Evolutionary conservation across 2,329 filamentous ascomycete genomes (phyloP), one percentile per base, ranked within the genome.

Genomic region (Erysiphe pulchra): DNA sequence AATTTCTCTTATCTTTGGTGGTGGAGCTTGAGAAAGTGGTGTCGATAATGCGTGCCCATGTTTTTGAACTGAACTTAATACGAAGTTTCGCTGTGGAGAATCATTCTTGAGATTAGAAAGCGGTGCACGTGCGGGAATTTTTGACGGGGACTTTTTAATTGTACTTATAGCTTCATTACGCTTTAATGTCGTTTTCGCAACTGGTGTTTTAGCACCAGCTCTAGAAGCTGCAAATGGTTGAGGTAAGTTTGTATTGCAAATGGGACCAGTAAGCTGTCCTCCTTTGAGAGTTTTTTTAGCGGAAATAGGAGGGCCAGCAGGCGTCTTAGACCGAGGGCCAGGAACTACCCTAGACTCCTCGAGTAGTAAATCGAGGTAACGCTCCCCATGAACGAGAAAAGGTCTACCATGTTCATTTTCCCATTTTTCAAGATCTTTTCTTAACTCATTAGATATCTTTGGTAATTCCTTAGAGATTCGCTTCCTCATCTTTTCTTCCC

Each of bases 401-500:
- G 86, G 83, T 11, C 85, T 75, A 2, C 85, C 87, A 59, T 87
- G 94, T 57, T 95, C 90, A 45, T 92, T 80, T 59, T 98, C 90
- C 77, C 84, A 98, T 41, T 70, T 65, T 58, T 87, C 81, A 28
- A 98, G 69, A n/a, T 72, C 69, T 59, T 77, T 87, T 51, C 73
- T 73, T 48, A 98, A 64, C n/a, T 95, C 85, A 0, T 70, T 71
- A 47, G 87, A 77, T 39, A 98, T 70, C 65, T 92, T 95, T 47
- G 90, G 90, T 30, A 98, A 67, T 57, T 98, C 90, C 61, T 95
- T 98, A 24, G 86, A 73, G 50, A 98, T 94, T 47, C 86, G 73
- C 71, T 98, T 98, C 49, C 90, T 77, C 83, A 93, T 92, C 70
- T 95, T 98, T 64, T 98, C 90, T 59, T 98, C 90, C 30, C 90